Evolutionary conservation across 192 early-diverging fungal species (phyloP), one percentile per base, ranked within the genome.

Genomic region (Linnemannia zychae): DNA sequence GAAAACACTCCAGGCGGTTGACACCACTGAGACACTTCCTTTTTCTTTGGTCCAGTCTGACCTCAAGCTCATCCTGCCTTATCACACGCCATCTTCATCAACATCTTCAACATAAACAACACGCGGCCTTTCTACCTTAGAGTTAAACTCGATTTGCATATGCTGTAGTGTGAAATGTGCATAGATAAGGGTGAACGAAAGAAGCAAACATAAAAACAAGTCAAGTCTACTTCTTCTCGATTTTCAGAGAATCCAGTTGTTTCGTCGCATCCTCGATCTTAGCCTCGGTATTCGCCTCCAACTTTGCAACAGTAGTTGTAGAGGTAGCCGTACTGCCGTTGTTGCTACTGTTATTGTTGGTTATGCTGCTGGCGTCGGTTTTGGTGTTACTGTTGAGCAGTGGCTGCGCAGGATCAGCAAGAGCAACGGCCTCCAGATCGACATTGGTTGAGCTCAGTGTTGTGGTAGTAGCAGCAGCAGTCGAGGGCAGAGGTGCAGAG

Each of bases 21-120:
- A 46, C 1, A 1, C 7, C 52, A 31, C 50, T 22, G 7, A 68
- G 7, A 37, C 24, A 7, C 72, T 40, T 46, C 70, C 75, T 1
- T 68, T 68, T 46, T 47, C 7, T 31, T 0, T 82, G 24, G 22
- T 77, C 16, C 53, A 73, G 13, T 82, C 81, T 1, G 75, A 82
- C 28, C 46, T 82, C 4, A 76, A 72, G 36, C 49, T 82, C 1
- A 38, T 82, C 47, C 57, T 82, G 28, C 75, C 81, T 50, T 31
- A 13, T 13, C 28, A 63, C 24, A 16, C 57, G 3, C 4, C 11
- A 22, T 24, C 24, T 28, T 31, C 57, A 31, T 63, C 17, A 49
- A 13, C 40, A 3, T 44, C 9, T 3, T 9, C 40, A 44, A 6
- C 40, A 44, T 44, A 3, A 44, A 9, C 40, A 44, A 44, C 40